Conservation (phyloP, 2,329 filamentous ascomycete genomes). For the Aspergillus puulaauensis region DNA sequence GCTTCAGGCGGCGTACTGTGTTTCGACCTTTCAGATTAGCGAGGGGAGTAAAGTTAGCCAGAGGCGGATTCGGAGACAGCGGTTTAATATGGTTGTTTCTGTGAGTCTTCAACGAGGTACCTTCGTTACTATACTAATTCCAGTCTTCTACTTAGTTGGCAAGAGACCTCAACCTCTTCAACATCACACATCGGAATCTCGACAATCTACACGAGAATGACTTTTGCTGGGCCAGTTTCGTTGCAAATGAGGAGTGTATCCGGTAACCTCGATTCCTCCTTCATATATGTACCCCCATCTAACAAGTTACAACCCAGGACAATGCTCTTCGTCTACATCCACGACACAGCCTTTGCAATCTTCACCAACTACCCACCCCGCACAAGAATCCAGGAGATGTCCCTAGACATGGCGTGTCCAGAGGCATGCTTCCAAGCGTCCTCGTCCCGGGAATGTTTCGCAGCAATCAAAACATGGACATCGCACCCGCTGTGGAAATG, state of each 20-base stretch:
- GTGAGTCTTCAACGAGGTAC: neutral
- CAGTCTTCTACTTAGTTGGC: neutral
- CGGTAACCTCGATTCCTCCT: neutral
- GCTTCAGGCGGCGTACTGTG: neutral
- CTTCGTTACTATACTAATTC: neutral
- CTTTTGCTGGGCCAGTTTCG: neutral
- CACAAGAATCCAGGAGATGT: neutral
- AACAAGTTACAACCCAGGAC: neutral
- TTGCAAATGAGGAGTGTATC: neutral
- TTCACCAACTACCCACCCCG: neutral
- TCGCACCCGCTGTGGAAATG: neutral
- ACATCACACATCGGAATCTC: neutral
- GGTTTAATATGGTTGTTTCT: neutral
- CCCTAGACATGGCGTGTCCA: neutral
- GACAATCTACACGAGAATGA: neutral
- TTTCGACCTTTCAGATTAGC: neutral
- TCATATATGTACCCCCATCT: too few species aligned
- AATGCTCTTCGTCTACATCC: neutral
- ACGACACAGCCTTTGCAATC: neutral
- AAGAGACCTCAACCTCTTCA: neutral
- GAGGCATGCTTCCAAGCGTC: neutral
- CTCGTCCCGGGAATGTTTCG: neutral
- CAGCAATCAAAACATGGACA: neutral
- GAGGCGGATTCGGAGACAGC: neutral
- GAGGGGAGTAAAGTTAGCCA: neutral